Conservation (phyloP, 192 early-diverging fungal species). For the Coemansia reversa region DNA sequence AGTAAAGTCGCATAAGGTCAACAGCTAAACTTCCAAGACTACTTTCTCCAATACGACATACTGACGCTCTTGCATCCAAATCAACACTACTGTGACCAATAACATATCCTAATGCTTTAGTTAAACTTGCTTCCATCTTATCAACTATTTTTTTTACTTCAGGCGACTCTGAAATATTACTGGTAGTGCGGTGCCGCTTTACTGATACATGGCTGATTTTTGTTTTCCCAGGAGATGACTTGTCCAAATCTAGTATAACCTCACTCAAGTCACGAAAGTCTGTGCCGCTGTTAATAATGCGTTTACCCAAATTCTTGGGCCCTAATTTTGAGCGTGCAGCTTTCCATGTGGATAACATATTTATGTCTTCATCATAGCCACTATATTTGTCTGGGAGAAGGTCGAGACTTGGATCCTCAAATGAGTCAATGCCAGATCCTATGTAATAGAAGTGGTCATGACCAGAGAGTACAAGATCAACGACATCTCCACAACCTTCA, state of each 20-base stretch:
- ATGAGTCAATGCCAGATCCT: slow-evolving; percentile 51
- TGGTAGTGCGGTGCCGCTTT: slow-evolving; percentile 50
- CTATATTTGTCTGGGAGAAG: slow-evolving; percentile 7
- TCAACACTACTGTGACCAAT: slow-evolving; percentile 57
- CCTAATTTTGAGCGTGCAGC: slow-evolving; percentile 30
- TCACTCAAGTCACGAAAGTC: slow-evolving; percentile 67
- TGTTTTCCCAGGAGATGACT: neutral
- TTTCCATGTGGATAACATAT: slow-evolving; percentile 47
- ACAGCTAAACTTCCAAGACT: slow-evolving; percentile 63
- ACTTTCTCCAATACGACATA: slow-evolving; percentile 61
- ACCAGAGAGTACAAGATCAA: slow-evolving; percentile 71
- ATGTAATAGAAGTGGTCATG: slow-evolving; percentile 72
- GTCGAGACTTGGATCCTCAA: slow-evolving; percentile 14
- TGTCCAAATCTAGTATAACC: slow-evolving; percentile 41
- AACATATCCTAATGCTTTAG: slow-evolving; percentile 53
- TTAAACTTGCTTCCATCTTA: slow-evolving; percentile 52
- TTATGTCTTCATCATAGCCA: slow-evolving; percentile 29
- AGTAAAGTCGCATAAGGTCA: slow-evolving; percentile 61
- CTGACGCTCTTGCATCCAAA: slow-evolving; percentile 60
- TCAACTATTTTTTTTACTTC: slow-evolving; percentile 51
- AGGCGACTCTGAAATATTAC: slow-evolving; percentile 34
- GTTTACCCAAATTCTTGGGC: slow-evolving; percentile 22
- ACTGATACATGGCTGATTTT: slow-evolving; percentile 30
- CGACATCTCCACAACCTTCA: slow-evolving; percentile 48
- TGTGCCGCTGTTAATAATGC: slow-evolving; percentile 66